phyloP scores from a whole-genome alignment of 2,329 filamentous ascomycete genomes.

The Elsinoe fawcettii region DNA sequence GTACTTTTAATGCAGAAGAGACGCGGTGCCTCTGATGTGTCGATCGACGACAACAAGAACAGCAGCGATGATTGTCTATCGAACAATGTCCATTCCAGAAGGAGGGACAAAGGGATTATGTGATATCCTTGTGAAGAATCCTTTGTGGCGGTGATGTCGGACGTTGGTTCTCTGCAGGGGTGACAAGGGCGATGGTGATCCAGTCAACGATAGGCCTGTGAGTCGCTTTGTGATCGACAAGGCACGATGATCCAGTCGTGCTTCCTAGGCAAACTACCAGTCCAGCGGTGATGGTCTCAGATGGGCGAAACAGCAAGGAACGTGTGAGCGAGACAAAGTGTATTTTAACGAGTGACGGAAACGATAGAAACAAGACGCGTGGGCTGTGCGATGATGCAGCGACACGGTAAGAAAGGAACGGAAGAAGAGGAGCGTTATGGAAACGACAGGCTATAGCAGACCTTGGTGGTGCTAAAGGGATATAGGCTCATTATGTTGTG shows the following conservation, averaged over 20 bases:
- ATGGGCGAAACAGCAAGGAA: background rate
- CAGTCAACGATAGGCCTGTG: constrained; percentile 2
- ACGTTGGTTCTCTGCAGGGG: background rate
- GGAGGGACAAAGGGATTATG: constrained; percentile 6
- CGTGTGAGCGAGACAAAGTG: constrained; percentile 13
- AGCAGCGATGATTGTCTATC: background rate
- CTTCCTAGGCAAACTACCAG: background rate
- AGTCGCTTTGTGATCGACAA: background rate
- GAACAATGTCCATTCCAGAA: constrained; percentile 9
- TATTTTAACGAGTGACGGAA: constrained; percentile 9
- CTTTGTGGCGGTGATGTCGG: constrained; percentile 11
- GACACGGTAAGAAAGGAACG: background rate
- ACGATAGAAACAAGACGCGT: constrained; percentile 8
- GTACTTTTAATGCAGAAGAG: constrained; percentile 5
- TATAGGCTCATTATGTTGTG: constrained; percentile 13
- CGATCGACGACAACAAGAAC: constrained; percentile 6
- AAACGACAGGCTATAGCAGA: constrained; percentile 14
- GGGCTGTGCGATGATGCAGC: constrained; percentile 1
- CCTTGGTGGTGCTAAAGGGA: constrained; percentile 1
- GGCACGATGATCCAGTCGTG: constrained; percentile 6
- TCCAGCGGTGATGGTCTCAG: constrained; percentile 9
- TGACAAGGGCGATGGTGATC: constrained; percentile 1
- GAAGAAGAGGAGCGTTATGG: constrained; percentile 12
- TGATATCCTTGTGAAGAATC: background rate
- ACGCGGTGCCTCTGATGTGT: background rate